Evolutionary conservation across 148 eudicot species (phyloP).

Genomic region (Oxyria digyna): DNA sequence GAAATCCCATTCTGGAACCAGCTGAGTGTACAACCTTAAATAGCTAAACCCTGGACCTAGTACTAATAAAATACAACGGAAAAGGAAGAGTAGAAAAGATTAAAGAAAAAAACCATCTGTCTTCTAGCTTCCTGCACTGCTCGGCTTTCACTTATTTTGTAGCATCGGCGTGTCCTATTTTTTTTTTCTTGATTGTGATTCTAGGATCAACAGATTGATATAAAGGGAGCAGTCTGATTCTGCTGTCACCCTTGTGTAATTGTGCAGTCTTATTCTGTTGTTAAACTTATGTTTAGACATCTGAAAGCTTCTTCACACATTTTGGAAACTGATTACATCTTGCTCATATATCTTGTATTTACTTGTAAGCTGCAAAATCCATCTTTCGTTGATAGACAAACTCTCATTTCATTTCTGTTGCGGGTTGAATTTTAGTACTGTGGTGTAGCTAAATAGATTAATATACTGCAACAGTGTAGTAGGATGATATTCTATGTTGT

Average conservation of each 20-base stretch:
- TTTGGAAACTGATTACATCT: not conserved
- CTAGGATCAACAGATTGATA: constrained; percentile 4
- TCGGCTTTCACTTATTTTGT: not conserved
- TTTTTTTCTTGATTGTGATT: not conserved
- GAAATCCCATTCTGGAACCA: not conserved
- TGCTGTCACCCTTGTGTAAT: not conserved
- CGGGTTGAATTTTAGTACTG: not conserved
- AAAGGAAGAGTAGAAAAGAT: too few relatives aligned
- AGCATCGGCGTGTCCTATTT: constrained; percentile 1
- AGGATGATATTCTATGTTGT: not conserved
- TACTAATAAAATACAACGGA: not conserved
- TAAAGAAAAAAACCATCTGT: too few relatives aligned
- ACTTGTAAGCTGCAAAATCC: not conserved
- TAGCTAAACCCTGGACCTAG: constrained; percentile 3
- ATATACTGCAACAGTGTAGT: not conserved
- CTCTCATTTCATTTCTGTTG: not conserved
- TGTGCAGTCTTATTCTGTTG: not conserved
- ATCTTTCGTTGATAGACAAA: not conserved
- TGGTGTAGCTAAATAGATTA: not conserved
- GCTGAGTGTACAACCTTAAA: constrained; percentile 1
- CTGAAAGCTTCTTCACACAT: not conserved
- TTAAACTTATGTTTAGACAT: not conserved
- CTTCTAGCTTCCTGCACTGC: constrained; percentile 4
- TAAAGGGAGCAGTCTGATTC: not conserved
- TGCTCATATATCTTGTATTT: not conserved